These are phyloP conservation scores for Apiosordaria backusii DNA, from an alignment of 495 filamentous ascomycete genomes.

Conservation along the genomic window DNA sequence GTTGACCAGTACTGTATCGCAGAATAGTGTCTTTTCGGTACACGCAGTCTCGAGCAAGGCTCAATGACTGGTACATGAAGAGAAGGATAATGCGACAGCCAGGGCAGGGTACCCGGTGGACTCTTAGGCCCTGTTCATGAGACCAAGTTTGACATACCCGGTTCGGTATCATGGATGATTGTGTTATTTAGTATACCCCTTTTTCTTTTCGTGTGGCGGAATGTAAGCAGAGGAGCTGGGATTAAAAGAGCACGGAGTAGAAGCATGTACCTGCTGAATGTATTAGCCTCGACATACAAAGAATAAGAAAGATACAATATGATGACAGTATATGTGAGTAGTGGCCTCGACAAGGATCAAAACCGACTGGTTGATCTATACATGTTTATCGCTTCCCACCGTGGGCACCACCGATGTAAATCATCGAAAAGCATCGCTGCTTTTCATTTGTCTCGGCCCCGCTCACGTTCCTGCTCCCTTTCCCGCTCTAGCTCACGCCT, in stretches of 20 bases:
- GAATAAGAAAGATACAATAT: not conserved
- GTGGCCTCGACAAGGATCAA: not conserved
- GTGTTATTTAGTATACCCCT: slow-evolving; percentile 10
- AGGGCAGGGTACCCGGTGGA: not conserved
- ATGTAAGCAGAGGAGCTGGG: not conserved
- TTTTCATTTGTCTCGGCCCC: slow-evolving; percentile 35
- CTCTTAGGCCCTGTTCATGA: not conserved
- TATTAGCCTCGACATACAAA: slow-evolving; percentile 2
- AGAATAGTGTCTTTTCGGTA: slow-evolving; percentile 8
- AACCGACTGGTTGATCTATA: not conserved
- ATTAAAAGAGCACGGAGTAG: not conserved
- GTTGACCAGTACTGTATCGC: not conserved
- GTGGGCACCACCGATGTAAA: not conserved
- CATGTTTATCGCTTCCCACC: not conserved
- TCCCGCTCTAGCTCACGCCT: slow-evolving; percentile 48
- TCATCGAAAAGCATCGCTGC: not conserved
- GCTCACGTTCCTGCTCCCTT: slow-evolving; percentile 37
- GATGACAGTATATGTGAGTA: not conserved
- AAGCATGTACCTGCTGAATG: not conserved
- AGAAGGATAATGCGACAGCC: not conserved
- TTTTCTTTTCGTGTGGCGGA: not conserved
- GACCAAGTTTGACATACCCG: not conserved
- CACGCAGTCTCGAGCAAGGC: not conserved
- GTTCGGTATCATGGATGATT: slow-evolving; percentile 1
- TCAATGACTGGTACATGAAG: not conserved